Evolutionary conservation across 306 rosid species (phyloP).

Genomic region (Lagenaria siceraria): DNA sequence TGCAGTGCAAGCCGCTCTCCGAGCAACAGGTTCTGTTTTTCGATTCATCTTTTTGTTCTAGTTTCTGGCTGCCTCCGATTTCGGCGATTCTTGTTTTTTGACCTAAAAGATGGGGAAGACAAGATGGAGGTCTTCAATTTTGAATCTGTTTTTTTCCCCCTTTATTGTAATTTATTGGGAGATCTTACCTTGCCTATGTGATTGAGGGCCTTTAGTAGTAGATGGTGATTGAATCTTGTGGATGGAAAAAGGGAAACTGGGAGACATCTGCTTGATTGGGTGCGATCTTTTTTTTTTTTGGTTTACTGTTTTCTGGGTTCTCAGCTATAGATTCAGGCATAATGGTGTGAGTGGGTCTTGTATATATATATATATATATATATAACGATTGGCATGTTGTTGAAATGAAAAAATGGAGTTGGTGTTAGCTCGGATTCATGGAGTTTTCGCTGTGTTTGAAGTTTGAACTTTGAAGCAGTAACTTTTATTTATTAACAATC

Average conservation of each 20-base stretch:
- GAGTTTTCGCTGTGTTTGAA: background rate
- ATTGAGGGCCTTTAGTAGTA: background rate
- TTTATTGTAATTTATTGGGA: background rate
- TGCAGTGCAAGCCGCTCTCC: conserved; percentile 97
- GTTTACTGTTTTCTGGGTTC: background rate
- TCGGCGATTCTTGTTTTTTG: background rate
- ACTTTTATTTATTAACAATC: background rate
- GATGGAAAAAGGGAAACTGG: background rate
- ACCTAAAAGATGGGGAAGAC: background rate
- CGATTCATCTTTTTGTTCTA: background rate
- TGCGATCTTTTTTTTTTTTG: background rate
- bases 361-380: too few relatives aligned
- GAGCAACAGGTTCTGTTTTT: conserved; percentile 66
- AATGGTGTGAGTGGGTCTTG: background rate
- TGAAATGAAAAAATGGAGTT: background rate
- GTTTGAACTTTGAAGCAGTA: background rate
- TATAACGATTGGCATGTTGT: background rate
- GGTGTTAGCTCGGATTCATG: background rate
- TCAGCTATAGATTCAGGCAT: background rate
- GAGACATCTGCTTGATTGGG: background rate
- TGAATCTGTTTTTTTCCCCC: background rate
- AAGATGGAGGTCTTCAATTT: background rate
- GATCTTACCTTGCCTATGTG: background rate
- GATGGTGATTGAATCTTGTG: background rate
- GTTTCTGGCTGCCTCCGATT: background rate